Evolutionary conservation across 768 basidiomycete species (phyloP).

Genomic region (Boletellus sp.): DNA sequence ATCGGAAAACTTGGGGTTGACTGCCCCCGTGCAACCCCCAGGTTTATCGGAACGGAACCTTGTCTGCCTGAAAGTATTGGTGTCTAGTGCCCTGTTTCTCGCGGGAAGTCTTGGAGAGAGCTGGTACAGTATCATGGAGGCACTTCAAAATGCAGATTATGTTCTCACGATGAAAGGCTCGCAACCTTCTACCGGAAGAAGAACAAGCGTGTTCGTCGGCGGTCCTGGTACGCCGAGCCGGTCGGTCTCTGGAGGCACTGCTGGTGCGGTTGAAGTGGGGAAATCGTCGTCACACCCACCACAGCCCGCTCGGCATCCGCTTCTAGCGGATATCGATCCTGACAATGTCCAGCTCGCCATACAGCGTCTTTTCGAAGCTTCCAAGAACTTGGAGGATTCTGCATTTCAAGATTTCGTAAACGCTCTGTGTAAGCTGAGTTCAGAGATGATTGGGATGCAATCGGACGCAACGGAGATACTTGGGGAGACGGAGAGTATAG

Average conservation of each 20-base stretch:
- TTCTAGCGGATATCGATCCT: slow-evolving; percentile 69
- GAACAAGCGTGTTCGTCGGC: slow-evolving; percentile 32
- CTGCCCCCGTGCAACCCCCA: slow-evolving; percentile 52
- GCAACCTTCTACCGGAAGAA: slow-evolving; percentile 28
- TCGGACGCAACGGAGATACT: slow-evolving; percentile 35
- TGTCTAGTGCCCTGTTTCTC: slow-evolving; percentile 74
- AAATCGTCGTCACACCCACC: slow-evolving; percentile 18
- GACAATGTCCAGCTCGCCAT: slow-evolving; percentile 73
- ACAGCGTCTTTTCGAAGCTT: slow-evolving; percentile 81
- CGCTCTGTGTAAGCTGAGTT: slow-evolving; percentile 81
- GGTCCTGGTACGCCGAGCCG: slow-evolving; percentile 37
- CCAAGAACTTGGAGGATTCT: slow-evolving; percentile 75
- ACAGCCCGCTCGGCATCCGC: slow-evolving; percentile 46
- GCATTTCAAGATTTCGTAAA: slow-evolving; percentile 76
- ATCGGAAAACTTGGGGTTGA: slow-evolving; percentile 67
- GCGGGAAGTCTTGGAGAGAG: slow-evolving; percentile 84
- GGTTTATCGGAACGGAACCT: slow-evolving; percentile 86
- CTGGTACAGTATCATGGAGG: slow-evolving; percentile 90
- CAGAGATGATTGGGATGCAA: slow-evolving; percentile 93
- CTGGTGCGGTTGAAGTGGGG: slow-evolving; percentile 10
- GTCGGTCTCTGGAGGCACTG: slow-evolving; percentile 33
- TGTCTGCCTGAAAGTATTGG: slow-evolving; percentile 81
- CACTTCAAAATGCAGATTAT: slow-evolving; percentile 92
- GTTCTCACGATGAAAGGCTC: slow-evolving; percentile 67
- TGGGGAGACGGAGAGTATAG: slow-evolving; percentile 28